Evolutionary conservation across 2,329 filamentous ascomycete species (phyloP), one percentile per base, ranked within the genome.

Genomic region (Nakataea oryzae): DNA sequence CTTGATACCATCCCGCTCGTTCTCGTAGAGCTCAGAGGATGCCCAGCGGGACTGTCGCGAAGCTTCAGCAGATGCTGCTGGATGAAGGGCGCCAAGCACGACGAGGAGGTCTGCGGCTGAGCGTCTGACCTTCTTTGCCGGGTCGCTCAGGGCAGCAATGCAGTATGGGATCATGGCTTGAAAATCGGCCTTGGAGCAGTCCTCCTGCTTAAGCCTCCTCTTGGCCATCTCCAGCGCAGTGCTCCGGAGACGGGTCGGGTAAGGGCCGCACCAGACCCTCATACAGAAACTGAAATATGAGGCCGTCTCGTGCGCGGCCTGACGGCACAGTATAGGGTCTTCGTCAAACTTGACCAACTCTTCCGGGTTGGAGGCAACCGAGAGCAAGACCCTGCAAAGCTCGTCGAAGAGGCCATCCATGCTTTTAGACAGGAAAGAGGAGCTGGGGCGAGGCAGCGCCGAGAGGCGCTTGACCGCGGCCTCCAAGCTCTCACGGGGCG

Each of bases 101-200:
- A 83, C 75, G 34, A 91, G 71, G 34, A 93, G 79, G 60, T 87
- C 83, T 27, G 87, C 86, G 26, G 92, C 89, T 60, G 90, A 86
- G 65, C 86, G 85, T 57, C 93, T 88, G 55, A 96, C 88, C 65
- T 86, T 85, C 65, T 87, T 86, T 1, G 90, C 90, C 6, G 86
- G 76, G 71, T 97, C 93, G 28, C 85, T 80, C 24, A 97, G 81
- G 27, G 89, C 89, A 50, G 83, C 79, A 57, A 97, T 76, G 34
- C 88, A 78, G 74, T 96, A 97, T 2, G 93, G 93, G n/a, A 96
- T 71, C 24, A 97, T 72, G 13, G 85, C 83, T 71, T 97, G 93
- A 59, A 93, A 80, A 70, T 96, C 89, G 9, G 83, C 70, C 26
- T 77, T 76, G 27, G 70, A 72, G 61, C 76, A 78, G 63, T 81